phyloP scores from a whole-genome alignment of 495 filamentous ascomycete genomes.

The Podospora australis region DNA sequence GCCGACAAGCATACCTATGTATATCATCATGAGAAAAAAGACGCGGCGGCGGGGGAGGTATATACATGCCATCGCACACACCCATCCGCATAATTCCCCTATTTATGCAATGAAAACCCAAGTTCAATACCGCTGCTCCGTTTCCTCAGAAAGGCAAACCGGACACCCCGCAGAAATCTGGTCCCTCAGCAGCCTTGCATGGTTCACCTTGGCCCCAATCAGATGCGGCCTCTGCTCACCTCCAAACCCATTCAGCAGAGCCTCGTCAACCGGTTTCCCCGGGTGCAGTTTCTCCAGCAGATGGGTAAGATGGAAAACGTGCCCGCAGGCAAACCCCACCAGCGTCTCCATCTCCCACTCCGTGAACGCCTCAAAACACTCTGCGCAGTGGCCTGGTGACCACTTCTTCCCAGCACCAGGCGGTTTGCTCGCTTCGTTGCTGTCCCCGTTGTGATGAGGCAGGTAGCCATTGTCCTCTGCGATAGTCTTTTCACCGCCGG shows the following conservation, averaged over 20 bases:
- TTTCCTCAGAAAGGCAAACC: conserved; percentile 48
- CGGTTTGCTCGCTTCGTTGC: no score
- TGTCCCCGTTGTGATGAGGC: no score
- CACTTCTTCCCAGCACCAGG: conserved; percentile 17
- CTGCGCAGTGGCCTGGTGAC: conserved; percentile 51
- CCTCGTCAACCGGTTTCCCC: conserved; percentile 25
- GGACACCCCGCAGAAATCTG: conserved; percentile 64
- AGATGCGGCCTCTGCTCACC: conserved; percentile 38
- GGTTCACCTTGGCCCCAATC: conserved; percentile 81
- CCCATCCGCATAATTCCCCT: no score
- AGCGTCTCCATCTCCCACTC: conserved; percentile 66
- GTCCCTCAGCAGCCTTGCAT: conserved; percentile 71
- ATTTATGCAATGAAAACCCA: no score
- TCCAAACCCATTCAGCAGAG: conserved; percentile 17
- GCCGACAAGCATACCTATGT: no score
- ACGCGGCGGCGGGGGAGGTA: no score
- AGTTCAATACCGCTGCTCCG: conserved; percentile 7
- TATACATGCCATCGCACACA: no score
- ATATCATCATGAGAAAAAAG: no score
- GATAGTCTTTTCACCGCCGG: no score
- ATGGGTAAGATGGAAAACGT: conserved; percentile 84
- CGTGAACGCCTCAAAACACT: conserved; percentile 55
- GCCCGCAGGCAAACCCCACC: conserved; percentile 85
- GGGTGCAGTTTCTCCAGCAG: conserved; percentile 51
- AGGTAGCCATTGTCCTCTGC: no score